Evolutionary conservation across 2,329 filamentous ascomycete species (phyloP).

Genomic region (Epicoccum nigrum): DNA sequence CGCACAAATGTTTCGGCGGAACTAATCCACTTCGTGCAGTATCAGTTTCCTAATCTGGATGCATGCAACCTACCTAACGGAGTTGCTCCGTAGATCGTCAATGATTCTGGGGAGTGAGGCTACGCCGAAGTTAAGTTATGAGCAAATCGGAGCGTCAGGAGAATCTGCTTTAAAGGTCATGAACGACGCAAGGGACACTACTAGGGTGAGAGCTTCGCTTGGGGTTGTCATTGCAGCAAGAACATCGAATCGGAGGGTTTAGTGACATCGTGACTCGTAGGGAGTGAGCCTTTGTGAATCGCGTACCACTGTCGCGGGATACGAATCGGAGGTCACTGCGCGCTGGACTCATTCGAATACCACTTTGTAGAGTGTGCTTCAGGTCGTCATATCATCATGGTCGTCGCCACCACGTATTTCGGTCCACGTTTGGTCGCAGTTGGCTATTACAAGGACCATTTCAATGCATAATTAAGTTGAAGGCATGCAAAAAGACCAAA

Average conservation of each 20-base stretch:
- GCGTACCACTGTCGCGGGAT: neutral
- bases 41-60: conserved; percentile 9
- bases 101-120: neutral
- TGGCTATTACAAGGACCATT: no score
- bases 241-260: conserved; percentile 1
- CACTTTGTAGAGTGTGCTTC: neutral
- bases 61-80: conserved; percentile 3
- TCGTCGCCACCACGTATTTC: neutral
- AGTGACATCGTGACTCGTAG: neutral
- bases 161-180: neutral
- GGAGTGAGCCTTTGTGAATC: neutral
- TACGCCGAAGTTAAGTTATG: conserved; percentile 5
- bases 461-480: no score
- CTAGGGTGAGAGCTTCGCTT: neutral
- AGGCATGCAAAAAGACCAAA: no score
- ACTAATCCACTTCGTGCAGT: conserved; percentile 5
- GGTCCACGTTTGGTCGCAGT: no score
- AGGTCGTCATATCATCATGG: neutral
- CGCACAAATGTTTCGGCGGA: neutral
- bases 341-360: neutral
- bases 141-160: conserved; percentile 11
- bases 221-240: neutral
- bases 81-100: conserved; percentile 12
- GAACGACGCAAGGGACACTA: conserved; percentile 4
- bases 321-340: conserved; percentile 6